These are phyloP conservation scores for Epichloe sp. DNA, from an alignment of 2,329 filamentous ascomycete species.

Conservation along the genomic window DNA sequence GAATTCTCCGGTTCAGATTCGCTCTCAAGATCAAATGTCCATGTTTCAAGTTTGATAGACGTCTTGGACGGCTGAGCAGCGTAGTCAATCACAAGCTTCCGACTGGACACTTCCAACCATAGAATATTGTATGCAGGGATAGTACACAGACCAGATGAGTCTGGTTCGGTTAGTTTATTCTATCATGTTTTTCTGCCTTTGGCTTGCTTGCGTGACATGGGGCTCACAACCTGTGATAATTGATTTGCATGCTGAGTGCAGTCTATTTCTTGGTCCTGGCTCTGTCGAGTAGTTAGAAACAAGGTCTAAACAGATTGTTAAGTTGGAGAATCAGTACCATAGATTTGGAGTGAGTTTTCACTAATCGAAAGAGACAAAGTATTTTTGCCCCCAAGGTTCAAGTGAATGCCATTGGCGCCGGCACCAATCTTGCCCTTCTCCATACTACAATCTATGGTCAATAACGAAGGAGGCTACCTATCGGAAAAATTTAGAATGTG, in stretches of 20 bases:
- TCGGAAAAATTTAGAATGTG: neutral
- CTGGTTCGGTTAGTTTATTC: constrained; percentile 7
- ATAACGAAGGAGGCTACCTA: neutral
- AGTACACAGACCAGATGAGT: constrained; percentile 13
- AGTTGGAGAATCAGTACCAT: constrained; percentile 16
- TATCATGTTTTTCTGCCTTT: neutral
- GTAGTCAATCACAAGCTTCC: constrained; percentile 58
- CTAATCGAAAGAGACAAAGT: constrained; percentile 17
- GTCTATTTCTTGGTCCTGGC: constrained; percentile 1
- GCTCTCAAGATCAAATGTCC: constrained; percentile 36
- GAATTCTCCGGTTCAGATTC: constrained; percentile 15
- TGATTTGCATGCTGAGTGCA: constrained; percentile 5
- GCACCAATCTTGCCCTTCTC: constrained; percentile 7
- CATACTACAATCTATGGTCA: constrained; percentile 1
- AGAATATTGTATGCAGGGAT: constrained; percentile 77
- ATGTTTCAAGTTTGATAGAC: constrained; percentile 43
- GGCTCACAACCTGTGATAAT: constrained; percentile 5
- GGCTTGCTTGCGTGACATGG: neutral
- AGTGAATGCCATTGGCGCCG: constrained; percentile 12
- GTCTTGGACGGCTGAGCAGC: constrained; percentile 48
- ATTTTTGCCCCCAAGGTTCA: constrained; percentile 18
- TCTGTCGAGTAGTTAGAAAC: constrained; percentile 4
- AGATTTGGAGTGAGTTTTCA: constrained; percentile 17
- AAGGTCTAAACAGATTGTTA: neutral
- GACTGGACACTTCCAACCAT: constrained; percentile 56